Evolutionary conservation across 2,329 filamentous ascomycete species (phyloP), one percentile per base, ranked within the genome.

Genomic region (Neophaeococcomyces aloes): DNA sequence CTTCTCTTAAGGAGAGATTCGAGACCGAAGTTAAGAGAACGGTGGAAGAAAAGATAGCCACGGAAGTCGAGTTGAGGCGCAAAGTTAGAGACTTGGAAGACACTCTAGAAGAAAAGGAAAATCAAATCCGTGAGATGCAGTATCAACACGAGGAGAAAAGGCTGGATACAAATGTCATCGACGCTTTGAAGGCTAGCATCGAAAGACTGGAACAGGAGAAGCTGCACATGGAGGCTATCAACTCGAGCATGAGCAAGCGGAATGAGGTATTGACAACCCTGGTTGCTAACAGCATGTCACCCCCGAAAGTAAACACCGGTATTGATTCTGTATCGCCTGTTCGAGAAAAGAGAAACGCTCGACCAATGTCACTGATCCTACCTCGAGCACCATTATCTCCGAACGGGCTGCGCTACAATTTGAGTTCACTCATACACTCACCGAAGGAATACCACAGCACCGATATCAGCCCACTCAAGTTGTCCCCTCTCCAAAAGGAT

Each of bases 201-300:
- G 59, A 60, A 32, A 58, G 54, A 40, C 43, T 62, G 29, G 58
- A 60, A 42, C 56, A 56, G 36, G 54, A 58, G 19, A 59, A 60
- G 32, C 42, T 52, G 8, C 45, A 45, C 36, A 49, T 62, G 15
- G 59, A 59, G 37, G 53, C 55, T 15, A 60, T 58, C 4, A 63
- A 63, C 45, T 52, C 54, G 13, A 56, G 53, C 31, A 53, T 63
- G 41, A 60, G 57, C 37, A 56, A 56, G 38, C 52, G 61, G 30
- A 58, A 62, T 21, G 60, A 63, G 48, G 60, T 62, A 13, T 51
- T 63, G 48, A 61, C 61, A 3, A 56, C 58, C 23, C 50, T 63
- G 10, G 57, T 63, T 17, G 61, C 59, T n/a, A 27, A 5, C 5
- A 10, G 23, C 23, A 54, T 62, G 37, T 62, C 61, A 3, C 60